phyloP scores from a whole-genome alignment of 2,329 filamentous ascomycete genomes.

The Trichoderma harzianum region DNA sequence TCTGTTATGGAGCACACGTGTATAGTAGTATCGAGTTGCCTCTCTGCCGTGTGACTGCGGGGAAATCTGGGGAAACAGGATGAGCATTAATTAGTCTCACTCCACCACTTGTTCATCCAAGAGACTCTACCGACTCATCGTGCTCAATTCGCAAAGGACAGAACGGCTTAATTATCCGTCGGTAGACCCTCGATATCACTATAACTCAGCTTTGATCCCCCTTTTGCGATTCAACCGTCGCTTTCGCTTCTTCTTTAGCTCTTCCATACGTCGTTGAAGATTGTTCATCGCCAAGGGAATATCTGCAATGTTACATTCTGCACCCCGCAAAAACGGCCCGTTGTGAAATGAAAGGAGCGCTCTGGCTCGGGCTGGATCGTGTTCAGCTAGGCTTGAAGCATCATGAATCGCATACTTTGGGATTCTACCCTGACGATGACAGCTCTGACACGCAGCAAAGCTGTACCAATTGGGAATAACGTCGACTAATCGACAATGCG shows the following conservation, averaged over 20 bases:
- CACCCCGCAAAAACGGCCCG: not conserved
- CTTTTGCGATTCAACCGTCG: not conserved
- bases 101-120: not conserved
- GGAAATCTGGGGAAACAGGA: constrained; percentile 10
- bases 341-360: not conserved
- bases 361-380: not conserved
- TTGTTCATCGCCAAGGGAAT: not conserved
- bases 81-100: not conserved
- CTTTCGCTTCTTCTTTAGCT: not conserved
- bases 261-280: not conserved
- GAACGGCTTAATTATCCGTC: not conserved
- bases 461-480: not conserved
- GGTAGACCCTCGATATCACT: not conserved
- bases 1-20: not conserved
- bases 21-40: not conserved
- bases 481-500: not conserved
- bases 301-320: not conserved
- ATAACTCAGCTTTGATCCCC: not conserved
- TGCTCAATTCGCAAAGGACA: not conserved
- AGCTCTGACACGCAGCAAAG: not conserved
- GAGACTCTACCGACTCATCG: not conserved
- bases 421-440: not conserved
- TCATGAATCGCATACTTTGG: not conserved
- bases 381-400: not conserved
- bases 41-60: not conserved